Evolutionary conservation across 139 green algal genomes (phyloP), one percentile per base, ranked within the genome.

Genomic region (Chlorella ohadii): DNA sequence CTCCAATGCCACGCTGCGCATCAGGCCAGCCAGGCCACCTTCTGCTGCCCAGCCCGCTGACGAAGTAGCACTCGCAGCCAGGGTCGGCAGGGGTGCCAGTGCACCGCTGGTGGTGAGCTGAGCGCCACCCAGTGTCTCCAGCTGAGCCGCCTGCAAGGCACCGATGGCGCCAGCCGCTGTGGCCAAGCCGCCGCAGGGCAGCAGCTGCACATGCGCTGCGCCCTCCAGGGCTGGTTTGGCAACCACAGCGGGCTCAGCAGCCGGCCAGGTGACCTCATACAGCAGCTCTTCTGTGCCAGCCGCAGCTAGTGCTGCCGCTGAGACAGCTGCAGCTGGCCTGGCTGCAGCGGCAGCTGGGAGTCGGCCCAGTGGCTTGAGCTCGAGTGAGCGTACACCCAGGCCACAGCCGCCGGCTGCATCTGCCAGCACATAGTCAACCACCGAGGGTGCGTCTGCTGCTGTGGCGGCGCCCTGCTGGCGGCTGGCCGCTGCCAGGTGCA

Each of bases 181-280:
- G n/a, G 78, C 44, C 6, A 64, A 20, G 38, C 39, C 41, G 59
- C 11, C 59, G 19, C 20, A 9, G 1, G 76, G 25, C 56, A 59
- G 34, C 27, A 82, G 59, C 28, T 55, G 31, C 22, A 81, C 33
- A 16, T 19, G 0, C 1, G 25, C 57, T 61, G 76, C 25, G 17
- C 6, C 47, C 16, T 25, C 17, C 0, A 20, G 28, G 20, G 36
- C 36, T 33, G 36, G 20, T 6, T 5, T 17, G 0, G 38, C 36
- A n/a, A 31, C 28, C 31, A 25, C 41, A 44, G 41, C 57, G 25
- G 83, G 44, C 16, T 68, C 23, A 19, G 41, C 44, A 12, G 72
- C 85, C n/a, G 80, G 81, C 85, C 85, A 89, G 38, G 17, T 25
- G 3, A 87, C 71, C 72, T 89, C 57, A 33, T 89, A 89, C 25